Conservation (phyloP, 306 rosid genomes). For the Trichosanthes truncata region DNA sequence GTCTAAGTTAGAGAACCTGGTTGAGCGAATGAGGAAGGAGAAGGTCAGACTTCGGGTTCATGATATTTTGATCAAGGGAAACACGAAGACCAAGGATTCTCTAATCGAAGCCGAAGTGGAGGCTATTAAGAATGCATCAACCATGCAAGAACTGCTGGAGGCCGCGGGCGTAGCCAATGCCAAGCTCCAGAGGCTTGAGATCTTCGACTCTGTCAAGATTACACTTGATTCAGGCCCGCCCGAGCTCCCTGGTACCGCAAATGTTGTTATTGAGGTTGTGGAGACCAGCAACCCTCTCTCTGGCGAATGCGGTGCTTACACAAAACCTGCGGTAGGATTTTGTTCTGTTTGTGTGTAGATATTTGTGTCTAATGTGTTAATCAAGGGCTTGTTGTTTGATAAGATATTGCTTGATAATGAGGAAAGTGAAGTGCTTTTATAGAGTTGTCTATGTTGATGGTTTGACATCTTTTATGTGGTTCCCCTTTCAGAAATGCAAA, state of each 20-base stretch:
- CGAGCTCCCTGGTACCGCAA: constrained; percentile 73
- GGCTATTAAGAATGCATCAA: constrained; percentile 41
- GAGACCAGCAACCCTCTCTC: constrained; percentile 44
- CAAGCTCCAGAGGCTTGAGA: constrained; percentile 57
- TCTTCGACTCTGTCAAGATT: constrained; percentile 60
- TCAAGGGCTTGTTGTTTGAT: constrained; percentile 7
- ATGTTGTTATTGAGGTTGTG: constrained; percentile 57
- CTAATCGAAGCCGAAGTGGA: constrained; percentile 74
- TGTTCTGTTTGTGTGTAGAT: not conserved
- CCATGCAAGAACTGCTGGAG: constrained; percentile 68
- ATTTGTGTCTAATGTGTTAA: not conserved
- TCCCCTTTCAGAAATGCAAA: no score
- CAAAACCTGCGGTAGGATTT: constrained; percentile 63
- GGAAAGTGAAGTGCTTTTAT: not conserved
- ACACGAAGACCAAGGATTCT: constrained; percentile 68
- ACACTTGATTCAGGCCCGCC: constrained; percentile 77
- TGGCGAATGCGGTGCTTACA: constrained; percentile 61
- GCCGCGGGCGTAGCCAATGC: constrained; percentile 53
- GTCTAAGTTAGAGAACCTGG: constrained; percentile 40
- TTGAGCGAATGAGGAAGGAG: constrained; percentile 53
- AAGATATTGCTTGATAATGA: constrained; percentile 12
- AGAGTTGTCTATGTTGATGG: not conserved
- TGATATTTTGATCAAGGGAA: constrained; percentile 73
- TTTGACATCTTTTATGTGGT: no score
- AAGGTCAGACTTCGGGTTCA: constrained; percentile 70